phyloP scores from a whole-genome alignment of 208 protist genomes.

The Acanthamoeba castellanii region DNA sequence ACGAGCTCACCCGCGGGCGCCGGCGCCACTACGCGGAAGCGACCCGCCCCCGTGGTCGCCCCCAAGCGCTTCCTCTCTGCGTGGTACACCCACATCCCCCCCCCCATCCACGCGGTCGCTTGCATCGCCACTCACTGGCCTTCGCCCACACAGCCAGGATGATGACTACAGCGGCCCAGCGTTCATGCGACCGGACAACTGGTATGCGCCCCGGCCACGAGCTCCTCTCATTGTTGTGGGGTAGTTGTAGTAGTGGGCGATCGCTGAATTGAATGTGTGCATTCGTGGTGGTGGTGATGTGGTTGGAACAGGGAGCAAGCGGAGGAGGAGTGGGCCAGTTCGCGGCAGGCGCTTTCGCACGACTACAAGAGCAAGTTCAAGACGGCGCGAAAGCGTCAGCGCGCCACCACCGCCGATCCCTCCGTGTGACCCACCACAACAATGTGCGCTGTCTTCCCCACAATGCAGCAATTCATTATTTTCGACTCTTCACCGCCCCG shows the following conservation, averaged over 20 bases:
- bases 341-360: background rate
- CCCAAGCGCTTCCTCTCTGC: conserved; percentile 21
- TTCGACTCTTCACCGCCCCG: no score
- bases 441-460: no score
- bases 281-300: background rate
- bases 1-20: background rate
- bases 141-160: background rate
- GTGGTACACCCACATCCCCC: background rate
- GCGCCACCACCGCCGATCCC: background rate
- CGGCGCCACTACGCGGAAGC: background rate
- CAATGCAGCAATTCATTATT: no score
- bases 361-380: conserved; percentile 56
- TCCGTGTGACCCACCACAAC: background rate
- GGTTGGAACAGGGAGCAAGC: background rate
- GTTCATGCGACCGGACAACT: conserved; percentile 8
- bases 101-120: no score
- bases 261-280: no score
- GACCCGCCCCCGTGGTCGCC: background rate
- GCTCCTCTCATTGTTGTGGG: background rate
- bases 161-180: background rate
- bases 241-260: background rate
- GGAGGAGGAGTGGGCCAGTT: background rate
- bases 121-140: no score
- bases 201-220: background rate
- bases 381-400: conserved; percentile 30